Evolutionary conservation across 2,329 filamentous ascomycete species (phyloP).

Genomic region (Colletotrichum shisoi): DNA sequence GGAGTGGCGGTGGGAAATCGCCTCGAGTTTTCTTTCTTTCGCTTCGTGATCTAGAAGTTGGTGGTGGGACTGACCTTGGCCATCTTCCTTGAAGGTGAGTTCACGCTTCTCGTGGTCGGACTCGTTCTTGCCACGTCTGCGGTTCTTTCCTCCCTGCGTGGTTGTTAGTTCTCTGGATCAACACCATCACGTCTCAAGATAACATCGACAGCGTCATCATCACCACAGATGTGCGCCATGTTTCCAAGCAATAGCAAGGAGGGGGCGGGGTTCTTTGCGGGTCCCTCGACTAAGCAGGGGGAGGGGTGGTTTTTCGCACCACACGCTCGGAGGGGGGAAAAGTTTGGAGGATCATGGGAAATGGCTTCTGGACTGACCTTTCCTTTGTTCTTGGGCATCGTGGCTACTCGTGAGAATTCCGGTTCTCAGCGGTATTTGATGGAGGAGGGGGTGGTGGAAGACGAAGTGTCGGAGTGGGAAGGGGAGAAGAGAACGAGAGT

Average conservation of each 20-base stretch:
- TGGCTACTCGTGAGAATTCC: slow-evolving; percentile 46
- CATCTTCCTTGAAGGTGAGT: slow-evolving; percentile 98
- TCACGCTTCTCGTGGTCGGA: slow-evolving; percentile 99
- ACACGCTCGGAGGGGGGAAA: not conserved
- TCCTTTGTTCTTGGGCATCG: slow-evolving; percentile 99
- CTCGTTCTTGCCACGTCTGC: slow-evolving; percentile 98
- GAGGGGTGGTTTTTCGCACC: slow-evolving; percentile 29
- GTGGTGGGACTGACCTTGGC: slow-evolving; percentile 68
- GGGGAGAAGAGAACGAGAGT: slow-evolving; percentile 18
- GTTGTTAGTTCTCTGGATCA: slow-evolving; percentile 20
- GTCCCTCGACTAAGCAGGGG: slow-evolving; percentile 31
- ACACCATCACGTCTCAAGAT: not conserved
- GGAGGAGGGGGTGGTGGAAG: slow-evolving; percentile 16
- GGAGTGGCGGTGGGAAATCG: not conserved
- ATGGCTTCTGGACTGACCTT: slow-evolving; percentile 70
- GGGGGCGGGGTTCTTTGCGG: slow-evolving; percentile 40
- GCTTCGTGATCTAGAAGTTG: not conserved
- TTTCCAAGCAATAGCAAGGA: slow-evolving; percentile 31
- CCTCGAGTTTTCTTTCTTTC: not conserved
- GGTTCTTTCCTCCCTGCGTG: slow-evolving; percentile 91
- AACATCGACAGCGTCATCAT: slow-evolving; percentile 25
- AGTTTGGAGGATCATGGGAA: not conserved
- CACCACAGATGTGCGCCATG: slow-evolving; percentile 26
- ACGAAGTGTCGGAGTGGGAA: slow-evolving; percentile 23
- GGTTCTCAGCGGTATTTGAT: slow-evolving; percentile 42